phyloP scores from a whole-genome alignment of 2,329 filamentous ascomycete genomes.

The Cladophialophora chaetospira region DNA sequence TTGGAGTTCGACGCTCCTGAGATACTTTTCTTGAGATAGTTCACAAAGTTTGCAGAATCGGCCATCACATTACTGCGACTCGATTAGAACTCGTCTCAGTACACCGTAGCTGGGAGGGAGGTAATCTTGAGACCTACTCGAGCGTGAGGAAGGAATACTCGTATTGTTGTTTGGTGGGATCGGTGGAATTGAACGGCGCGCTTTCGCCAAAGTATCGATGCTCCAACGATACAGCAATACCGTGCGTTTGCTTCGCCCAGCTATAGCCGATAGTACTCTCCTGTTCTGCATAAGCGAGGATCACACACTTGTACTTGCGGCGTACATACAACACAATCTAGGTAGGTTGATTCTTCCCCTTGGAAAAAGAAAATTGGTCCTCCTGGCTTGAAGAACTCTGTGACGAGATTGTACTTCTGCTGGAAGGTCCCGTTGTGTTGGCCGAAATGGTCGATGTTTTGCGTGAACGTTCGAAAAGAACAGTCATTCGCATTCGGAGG shows the following conservation, averaged over 20 bases:
- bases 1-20: constrained; percentile 6
- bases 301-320: too few species aligned
- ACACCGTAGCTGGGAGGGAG: too few species aligned
- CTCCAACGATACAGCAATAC: constrained; percentile 3
- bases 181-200: constrained; percentile 5
- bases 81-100: too few species aligned
- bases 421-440: constrained; percentile 9
- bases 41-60: neutral
- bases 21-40: constrained; percentile 5
- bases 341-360: neutral
- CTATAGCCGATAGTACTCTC: neutral
- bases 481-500: neutral
- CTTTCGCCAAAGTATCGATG: constrained; percentile 15
- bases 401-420: constrained; percentile 6
- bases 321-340: constrained; percentile 6
- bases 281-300: too few species aligned
- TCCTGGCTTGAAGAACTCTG: constrained; percentile 8
- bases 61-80: neutral
- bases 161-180: neutral
- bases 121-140: neutral
- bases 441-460: constrained; percentile 21
- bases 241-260: constrained; percentile 8
- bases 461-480: neutral
- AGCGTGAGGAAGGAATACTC: constrained; percentile 1
- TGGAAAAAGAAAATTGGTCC: constrained; percentile 9